Evolutionary conservation across 2,329 filamentous ascomycete genomes (phyloP).

Genomic region (Colletotrichum melonis): DNA sequence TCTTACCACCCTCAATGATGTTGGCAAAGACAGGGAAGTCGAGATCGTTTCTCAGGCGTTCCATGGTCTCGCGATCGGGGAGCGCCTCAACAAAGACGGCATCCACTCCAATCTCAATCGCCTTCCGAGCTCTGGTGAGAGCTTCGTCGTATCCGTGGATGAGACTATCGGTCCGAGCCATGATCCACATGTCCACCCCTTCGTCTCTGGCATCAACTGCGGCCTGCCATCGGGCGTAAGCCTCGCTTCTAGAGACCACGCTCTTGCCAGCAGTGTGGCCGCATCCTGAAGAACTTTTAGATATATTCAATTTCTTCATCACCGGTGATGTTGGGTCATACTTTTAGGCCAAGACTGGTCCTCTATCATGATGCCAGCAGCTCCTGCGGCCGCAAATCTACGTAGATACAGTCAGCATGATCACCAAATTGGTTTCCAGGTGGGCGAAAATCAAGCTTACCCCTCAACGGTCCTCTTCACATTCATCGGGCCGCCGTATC

Average conservation of each 20-base stretch:
- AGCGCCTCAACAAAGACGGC: constrained; percentile 57
- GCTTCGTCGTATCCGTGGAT: constrained; percentile 58
- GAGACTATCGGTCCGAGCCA: constrained; percentile 56
- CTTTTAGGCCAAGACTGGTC: constrained; percentile 62
- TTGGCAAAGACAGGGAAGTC: constrained; percentile 54
- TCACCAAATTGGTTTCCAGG: not conserved
- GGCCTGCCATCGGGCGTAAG: constrained; percentile 57
- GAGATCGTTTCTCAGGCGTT: constrained; percentile 48
- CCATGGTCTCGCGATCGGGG: constrained; percentile 55
- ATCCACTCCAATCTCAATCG: constrained; percentile 56
- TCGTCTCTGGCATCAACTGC: constrained; percentile 57
- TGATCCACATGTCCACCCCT: constrained; percentile 56
- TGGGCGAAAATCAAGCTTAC: constrained; percentile 39
- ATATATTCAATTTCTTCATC: not conserved
- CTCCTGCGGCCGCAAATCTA: constrained; percentile 49
- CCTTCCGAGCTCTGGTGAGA: constrained; percentile 51
- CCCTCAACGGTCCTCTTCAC: constrained; percentile 56
- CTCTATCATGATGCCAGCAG: constrained; percentile 55
- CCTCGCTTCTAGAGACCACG: constrained; percentile 57
- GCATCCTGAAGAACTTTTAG: constrained; percentile 36
- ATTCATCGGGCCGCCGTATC: constrained; percentile 60
- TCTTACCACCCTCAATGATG: constrained; percentile 48
- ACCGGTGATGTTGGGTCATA: constrained; percentile 39
- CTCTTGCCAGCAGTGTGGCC: constrained; percentile 57
- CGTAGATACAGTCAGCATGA: not conserved